Conservation (phyloP, 2,329 filamentous ascomycete genomes). For the Ophiosphaerella herpotricha region DNA sequence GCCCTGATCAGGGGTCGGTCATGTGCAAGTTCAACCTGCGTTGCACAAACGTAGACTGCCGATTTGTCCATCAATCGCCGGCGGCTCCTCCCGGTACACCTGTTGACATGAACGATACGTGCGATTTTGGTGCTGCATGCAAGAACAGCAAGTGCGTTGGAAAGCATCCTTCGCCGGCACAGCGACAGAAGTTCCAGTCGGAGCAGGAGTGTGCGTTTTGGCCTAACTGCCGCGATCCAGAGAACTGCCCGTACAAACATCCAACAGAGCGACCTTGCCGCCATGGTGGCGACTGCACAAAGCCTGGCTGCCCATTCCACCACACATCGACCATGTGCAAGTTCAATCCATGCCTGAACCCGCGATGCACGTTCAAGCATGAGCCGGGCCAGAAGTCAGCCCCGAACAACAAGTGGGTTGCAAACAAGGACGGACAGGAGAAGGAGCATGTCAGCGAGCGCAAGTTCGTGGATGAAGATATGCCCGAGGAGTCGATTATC, state of each 20-base stretch:
- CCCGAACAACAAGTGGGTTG: constrained; percentile 87
- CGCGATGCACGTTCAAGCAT: constrained; percentile 87
- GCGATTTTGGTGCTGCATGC: constrained; percentile 86
- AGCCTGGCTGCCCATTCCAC: constrained; percentile 83
- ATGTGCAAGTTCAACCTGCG: constrained; percentile 88
- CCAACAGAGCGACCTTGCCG: constrained; percentile 84
- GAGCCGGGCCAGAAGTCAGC: constrained; percentile 79
- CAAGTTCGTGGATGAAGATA: constrained; percentile 78
- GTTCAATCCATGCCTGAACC: constrained; percentile 89
- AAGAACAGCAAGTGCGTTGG: constrained; percentile 94
- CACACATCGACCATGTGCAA: constrained; percentile 85
- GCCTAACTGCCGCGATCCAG: constrained; percentile 82
- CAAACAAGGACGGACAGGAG: constrained; percentile 51
- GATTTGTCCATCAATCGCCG: constrained; percentile 92
- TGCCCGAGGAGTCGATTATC: constrained; percentile 72
- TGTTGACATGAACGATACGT: constrained; percentile 79
- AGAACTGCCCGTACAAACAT: constrained; percentile 85
- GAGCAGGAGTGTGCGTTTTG: constrained; percentile 90
- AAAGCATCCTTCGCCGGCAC: constrained; percentile 88
- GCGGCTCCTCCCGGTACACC: constrained; percentile 77
- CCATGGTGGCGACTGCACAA: constrained; percentile 87
- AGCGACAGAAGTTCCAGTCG: constrained; percentile 75
- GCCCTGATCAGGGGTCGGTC: constrained; percentile 64
- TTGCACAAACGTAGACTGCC: constrained; percentile 88
- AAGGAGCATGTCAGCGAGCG: constrained; percentile 81